phyloP scores from a whole-genome alignment of 1,139 yeast species.

The Geotrichum cucujoidarum region DNA sequence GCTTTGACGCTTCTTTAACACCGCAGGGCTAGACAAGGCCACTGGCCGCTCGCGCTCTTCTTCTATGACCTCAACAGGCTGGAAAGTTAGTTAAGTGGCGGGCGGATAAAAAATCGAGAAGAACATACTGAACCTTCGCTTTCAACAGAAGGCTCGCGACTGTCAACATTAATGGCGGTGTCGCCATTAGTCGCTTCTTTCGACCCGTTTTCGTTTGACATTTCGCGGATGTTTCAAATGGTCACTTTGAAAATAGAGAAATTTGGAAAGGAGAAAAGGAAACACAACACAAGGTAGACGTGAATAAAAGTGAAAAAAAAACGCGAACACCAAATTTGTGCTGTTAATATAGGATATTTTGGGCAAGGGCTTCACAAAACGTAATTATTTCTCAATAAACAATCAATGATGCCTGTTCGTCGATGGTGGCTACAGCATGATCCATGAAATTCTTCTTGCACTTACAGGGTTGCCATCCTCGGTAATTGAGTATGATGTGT shows the following conservation, averaged over 20 bases:
- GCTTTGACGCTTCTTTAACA: constrained; percentile 10
- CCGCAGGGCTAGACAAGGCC: neutral
- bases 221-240: too few species aligned
- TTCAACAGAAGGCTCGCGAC: constrained; percentile 3
- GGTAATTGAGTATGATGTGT: constrained; percentile 18
- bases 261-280: neutral
- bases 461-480: constrained; percentile 28
- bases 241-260: too few species aligned
- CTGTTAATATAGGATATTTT: neutral
- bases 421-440: constrained; percentile 7
- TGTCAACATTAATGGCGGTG: constrained; percentile 1
- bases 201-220: constrained; percentile 6
- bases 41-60: neutral
- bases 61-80: constrained; percentile 1
- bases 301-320: neutral
- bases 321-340: neutral
- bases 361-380: constrained; percentile 2
- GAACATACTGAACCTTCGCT: constrained; percentile 4
- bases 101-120: neutral
- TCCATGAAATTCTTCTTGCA: constrained; percentile 22
- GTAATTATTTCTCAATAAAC: neutral
- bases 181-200: neutral
- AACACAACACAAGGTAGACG: neutral
- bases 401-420: too few species aligned
- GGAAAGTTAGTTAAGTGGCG: neutral